A percentile compares a stretch with the other conserved stretches of the same genome.
Conservation (phyloP, 345 rosid genomes). For the Iberis pinnata region DNA sequence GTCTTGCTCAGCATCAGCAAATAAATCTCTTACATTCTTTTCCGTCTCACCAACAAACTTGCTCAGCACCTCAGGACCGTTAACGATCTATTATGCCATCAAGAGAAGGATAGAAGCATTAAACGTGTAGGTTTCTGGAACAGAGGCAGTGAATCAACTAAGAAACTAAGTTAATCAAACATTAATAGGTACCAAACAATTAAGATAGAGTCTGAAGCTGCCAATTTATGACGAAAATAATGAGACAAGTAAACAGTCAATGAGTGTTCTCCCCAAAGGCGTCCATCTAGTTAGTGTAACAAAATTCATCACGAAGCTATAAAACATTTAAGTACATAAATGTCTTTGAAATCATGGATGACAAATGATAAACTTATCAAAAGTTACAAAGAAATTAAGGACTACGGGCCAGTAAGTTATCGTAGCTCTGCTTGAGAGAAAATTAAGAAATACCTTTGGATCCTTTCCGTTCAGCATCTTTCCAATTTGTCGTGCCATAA, state of each 20-base stretch:
- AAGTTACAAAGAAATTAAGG: background rate
- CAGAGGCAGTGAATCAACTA: slow-evolving; percentile 13
- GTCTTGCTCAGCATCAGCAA: slow-evolving; percentile 92
- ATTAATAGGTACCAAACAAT: background rate
- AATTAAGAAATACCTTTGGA: slow-evolving; percentile 56
- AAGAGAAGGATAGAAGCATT: slow-evolving; percentile 6
- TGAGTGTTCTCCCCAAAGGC: background rate
- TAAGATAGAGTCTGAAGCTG: background rate
- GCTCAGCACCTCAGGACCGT: slow-evolving; percentile 93
- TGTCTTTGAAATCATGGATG: background rate
- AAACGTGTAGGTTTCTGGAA: slow-evolving; percentile 4
- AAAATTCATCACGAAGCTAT: background rate
- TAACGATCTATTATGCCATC: slow-evolving; percentile 52
- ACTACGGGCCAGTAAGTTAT: background rate
- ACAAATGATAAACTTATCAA: too few relatives aligned
- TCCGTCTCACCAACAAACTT: slow-evolving; percentile 95
- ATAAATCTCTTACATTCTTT: slow-evolving; percentile 80
- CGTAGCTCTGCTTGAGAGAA: background rate
- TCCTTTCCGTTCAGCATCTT: slow-evolving; percentile 88
- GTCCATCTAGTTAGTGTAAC: slow-evolving; percentile 4
- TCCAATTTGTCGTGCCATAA: slow-evolving; percentile 93
- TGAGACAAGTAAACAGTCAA: background rate
- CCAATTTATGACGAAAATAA: slow-evolving; percentile 7
- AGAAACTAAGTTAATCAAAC: slow-evolving; percentile 8
- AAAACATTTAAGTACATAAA: too few relatives aligned